Evolutionary conservation across 306 rosid species (phyloP).

Genomic region (Chamaecrista fasciculata): DNA sequence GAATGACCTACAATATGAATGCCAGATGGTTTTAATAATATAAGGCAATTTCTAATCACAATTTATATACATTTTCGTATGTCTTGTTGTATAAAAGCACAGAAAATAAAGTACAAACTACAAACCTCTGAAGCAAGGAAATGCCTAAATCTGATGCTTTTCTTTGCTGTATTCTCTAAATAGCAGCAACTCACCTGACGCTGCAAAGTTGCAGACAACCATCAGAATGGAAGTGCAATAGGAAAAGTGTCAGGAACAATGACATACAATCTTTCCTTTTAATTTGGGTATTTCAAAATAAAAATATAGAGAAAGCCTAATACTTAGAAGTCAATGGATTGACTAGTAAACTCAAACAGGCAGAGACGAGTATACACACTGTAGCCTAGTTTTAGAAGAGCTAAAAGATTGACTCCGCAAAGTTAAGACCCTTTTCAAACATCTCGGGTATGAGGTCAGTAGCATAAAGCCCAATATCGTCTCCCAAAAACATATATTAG

Average conservation of each 20-base stretch:
- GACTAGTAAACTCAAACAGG: not conserved
- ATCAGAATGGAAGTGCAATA: slow-evolving; percentile 10
- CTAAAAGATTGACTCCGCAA: not conserved
- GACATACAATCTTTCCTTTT: slow-evolving; percentile 5
- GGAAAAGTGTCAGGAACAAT: not conserved
- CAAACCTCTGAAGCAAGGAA: slow-evolving; percentile 65
- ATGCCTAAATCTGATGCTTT: slow-evolving; percentile 43
- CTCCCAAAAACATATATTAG: too few relatives aligned
- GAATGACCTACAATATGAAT: slow-evolving; percentile 48
- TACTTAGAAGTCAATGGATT: not conserved
- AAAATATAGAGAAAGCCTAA: not conserved
- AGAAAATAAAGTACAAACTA: not conserved
- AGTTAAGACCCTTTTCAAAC: not conserved
- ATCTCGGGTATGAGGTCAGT: not conserved
- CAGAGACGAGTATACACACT: not conserved
- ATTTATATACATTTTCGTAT: not conserved
- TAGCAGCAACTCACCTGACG: slow-evolving; percentile 42
- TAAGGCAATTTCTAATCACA: not conserved
- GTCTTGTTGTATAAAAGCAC: not conserved
- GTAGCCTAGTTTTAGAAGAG: not conserved
- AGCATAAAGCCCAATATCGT: not conserved
- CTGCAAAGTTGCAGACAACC: slow-evolving; percentile 37
- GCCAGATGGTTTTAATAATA: not conserved
- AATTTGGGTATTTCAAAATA: not conserved
- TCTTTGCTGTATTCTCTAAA: slow-evolving; percentile 45